Conservation (phyloP, 169 alveolate species). For the Cryptosporidium ubiquitum region DNA sequence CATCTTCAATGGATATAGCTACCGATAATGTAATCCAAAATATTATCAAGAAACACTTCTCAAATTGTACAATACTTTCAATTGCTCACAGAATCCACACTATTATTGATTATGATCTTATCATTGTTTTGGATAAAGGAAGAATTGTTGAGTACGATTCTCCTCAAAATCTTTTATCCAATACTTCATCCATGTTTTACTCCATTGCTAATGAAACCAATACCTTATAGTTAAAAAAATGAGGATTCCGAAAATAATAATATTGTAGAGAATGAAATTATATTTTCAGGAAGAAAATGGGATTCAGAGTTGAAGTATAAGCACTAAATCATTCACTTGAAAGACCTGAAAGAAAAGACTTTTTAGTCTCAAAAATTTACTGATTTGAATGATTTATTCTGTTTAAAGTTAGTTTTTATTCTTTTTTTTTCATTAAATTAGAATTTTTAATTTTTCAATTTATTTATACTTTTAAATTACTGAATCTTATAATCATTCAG, state of each 20-base stretch:
- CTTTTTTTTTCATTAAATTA: too few species aligned
- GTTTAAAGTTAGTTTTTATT: too few species aligned
- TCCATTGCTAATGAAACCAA: slow-evolving; percentile 51
- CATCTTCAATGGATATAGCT: slow-evolving; percentile 87
- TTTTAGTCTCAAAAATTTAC: too few species aligned
- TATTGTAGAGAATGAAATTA: neutral
- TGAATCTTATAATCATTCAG: too few species aligned
- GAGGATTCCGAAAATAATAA: too few species aligned
- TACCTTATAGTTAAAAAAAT: neutral
- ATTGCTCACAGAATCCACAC: slow-evolving; percentile 93
- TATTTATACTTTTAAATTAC: too few species aligned
- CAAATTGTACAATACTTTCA: slow-evolving; percentile 86
- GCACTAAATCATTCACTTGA: too few species aligned
- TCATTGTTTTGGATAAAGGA: slow-evolving; percentile 88
- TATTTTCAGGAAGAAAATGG: neutral
- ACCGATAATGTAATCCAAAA: slow-evolving; percentile 87
- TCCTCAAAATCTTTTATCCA: slow-evolving; percentile 77
- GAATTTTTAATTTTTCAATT: too few species aligned
- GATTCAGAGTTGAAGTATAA: too few species aligned
- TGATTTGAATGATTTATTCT: too few species aligned
- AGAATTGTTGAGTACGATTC: slow-evolving; percentile 81
- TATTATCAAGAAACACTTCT: slow-evolving; percentile 80
- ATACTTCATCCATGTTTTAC: slow-evolving; percentile 56
- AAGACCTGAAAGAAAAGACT: too few species aligned
- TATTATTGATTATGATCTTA: slow-evolving; percentile 86